Percentiles rank a stretch among this genome's conserved stretches.
These are phyloP conservation scores for Citrus glauca DNA, from an alignment of 345 rosid species.

Conservation along the genomic window DNA sequence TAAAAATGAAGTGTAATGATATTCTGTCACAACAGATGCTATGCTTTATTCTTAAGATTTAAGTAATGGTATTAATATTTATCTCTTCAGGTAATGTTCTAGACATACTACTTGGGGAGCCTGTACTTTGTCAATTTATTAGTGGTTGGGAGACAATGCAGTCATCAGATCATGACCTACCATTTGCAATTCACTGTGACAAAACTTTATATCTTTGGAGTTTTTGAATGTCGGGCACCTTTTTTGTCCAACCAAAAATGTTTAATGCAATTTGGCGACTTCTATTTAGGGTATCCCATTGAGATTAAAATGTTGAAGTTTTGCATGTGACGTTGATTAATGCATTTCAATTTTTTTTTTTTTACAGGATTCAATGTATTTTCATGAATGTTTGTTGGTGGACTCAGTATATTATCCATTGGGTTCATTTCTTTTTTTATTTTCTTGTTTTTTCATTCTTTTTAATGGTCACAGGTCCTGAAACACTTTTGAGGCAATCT, in stretches of 20 bases:
- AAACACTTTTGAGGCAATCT: constrained; percentile 69
- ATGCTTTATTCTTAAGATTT: not conserved
- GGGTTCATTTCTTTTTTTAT: not conserved
- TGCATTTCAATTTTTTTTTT: not conserved
- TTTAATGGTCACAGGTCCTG: constrained; percentile 63
- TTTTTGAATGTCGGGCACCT: not conserved
- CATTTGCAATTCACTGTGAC: not conserved
- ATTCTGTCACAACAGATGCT: not conserved
- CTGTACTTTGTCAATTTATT: not conserved
- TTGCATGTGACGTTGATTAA: not conserved
- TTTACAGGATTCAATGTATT: not conserved
- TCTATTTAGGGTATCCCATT: not conserved
- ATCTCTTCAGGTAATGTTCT: not conserved
- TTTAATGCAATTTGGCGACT: not conserved
- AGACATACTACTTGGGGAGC: not conserved
- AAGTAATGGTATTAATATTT: not conserved
- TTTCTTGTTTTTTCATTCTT: not conserved
- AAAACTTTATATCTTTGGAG: not conserved
- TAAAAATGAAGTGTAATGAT: not conserved
- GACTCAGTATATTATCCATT: not conserved
- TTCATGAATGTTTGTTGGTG: not conserved
- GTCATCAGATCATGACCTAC: not conserved
- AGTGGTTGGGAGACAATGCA: not conserved
- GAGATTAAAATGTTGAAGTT: not conserved
- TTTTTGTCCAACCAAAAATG: not conserved